Base-by-base conservation (phyloP, 371 early-diverging fungal species). In the Syncephalastrum sp. region DNA sequence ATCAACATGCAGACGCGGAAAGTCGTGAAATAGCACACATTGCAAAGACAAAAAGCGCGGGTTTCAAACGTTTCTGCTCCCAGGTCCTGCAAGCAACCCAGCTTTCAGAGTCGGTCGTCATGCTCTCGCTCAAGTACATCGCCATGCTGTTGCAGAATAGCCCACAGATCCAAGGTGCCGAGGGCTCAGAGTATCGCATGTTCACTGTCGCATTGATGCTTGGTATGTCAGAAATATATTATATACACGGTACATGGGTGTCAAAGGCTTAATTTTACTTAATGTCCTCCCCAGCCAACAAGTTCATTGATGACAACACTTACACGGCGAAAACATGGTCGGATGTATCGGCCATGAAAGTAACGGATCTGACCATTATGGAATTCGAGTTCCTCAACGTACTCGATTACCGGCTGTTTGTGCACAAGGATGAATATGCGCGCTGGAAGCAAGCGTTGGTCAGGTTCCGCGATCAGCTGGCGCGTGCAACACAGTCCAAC, bases 131-230 rank as follows among this genome's bases (percentile, higher is more conserved):
- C n/a, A 78, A 84, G 62, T 86, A 83, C 54, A 84, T 84, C 52
- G 80, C 81, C 17, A 81, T 82, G 65, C 67, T 84, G 19, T 56
- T 82, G 25, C 80, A 79, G 53, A 81, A 79, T 25, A 77, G 77
- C 38, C 86, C 86, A 1, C 63, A 74, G 16, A 81, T 84, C 25
- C 82, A 82, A 68, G 84, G 84, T 52, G 83, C 82, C 5, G 82
- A 71, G 50, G 91, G 90, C 19, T 88, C 89, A 29, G 91, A 91
- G 62, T 91, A 85, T 63, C 74, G 88, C 27, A 56, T 91, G 42
- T 89, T 90, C 65, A 88, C 88, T 1, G 90, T 91, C 12, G 88
- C 91, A n/a, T 60, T 91, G 17, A 90, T 91, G 89, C 59, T 77
- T 33, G 74, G 74, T 74, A 67, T 47, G 51, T 51, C 10, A 42